Conservation (phyloP, 2,329 filamentous ascomycete species). For the Amesomyces nigricolor region DNA sequence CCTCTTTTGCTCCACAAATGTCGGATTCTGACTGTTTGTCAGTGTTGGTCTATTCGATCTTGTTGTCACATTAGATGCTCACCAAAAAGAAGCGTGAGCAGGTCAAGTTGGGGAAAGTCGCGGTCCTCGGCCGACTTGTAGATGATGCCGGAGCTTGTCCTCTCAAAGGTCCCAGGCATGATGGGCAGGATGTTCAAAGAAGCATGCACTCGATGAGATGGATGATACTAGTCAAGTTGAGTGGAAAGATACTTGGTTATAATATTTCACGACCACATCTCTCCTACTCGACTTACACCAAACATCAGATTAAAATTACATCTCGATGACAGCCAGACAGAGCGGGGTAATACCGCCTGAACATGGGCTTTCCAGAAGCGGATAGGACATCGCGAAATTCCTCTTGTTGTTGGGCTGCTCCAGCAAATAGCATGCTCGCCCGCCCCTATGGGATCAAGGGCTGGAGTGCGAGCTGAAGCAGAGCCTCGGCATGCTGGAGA, state of each 20-base stretch:
- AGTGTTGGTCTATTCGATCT: background rate
- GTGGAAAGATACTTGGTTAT: too few species aligned
- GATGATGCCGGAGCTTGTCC: constrained; percentile 33
- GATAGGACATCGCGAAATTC: background rate
- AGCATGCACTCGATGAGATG: too few species aligned
- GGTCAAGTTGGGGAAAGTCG: constrained; percentile 36
- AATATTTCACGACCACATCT: too few species aligned
- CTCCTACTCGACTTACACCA: too few species aligned
- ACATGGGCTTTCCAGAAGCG: background rate
- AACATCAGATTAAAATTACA: too few species aligned
- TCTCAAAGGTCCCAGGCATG: constrained; percentile 30
- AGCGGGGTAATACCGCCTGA: too few species aligned
- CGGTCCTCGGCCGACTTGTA: constrained; percentile 33
- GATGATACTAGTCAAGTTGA: too few species aligned
- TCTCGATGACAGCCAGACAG: too few species aligned
- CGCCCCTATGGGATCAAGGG: background rate
- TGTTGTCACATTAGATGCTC: background rate
- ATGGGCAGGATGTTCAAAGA: background rate
- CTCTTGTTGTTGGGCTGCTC: background rate
- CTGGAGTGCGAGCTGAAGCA: too few species aligned
- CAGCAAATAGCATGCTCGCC: background rate
- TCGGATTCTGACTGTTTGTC: constrained; percentile 32
- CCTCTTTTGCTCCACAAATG: constrained; percentile 34
- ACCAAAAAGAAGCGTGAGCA: constrained; percentile 41
- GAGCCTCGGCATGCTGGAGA: background rate